Evolutionary conservation across 352 stramenopile species (phyloP).

Genomic region (Pythium volutum): DNA sequence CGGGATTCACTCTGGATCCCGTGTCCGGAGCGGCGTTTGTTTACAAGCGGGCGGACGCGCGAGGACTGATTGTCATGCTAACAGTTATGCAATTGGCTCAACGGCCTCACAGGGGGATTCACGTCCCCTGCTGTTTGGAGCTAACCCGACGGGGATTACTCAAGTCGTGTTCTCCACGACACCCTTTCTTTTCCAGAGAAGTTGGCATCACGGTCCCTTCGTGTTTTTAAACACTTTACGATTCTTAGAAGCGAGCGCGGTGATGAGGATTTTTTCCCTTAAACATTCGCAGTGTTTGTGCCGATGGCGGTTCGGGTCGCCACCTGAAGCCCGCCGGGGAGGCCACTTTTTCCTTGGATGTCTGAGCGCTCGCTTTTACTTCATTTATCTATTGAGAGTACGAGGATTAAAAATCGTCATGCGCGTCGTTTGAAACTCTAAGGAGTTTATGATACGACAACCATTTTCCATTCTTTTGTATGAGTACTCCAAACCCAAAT

Average conservation of each 20-base stretch:
- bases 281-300: conserved; percentile 88
- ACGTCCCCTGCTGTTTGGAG: conserved; percentile 62
- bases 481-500: conserved; percentile 24
- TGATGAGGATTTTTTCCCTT: conserved; percentile 81
- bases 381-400: conserved; percentile 19
- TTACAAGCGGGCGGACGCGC: conserved; percentile 35
- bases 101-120: conserved; percentile 46
- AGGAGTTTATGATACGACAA: conserved; percentile 34
- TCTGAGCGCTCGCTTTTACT: conserved; percentile 32
- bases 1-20: not conserved
- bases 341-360: conserved; percentile 54
- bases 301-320: conserved; percentile 58
- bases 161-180: conserved; percentile 91
- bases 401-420: conserved; percentile 34
- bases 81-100: conserved; percentile 93
- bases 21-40: not conserved
- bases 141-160: conserved; percentile 91
- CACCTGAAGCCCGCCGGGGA: conserved; percentile 55
- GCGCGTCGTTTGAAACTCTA: conserved; percentile 32
- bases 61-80: conserved; percentile 89
- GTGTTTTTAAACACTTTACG: conserved; percentile 38
- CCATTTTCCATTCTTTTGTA: conserved; percentile 35
- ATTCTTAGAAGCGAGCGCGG: conserved; percentile 32
- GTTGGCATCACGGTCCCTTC: conserved; percentile 5
- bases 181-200: conserved; percentile 50